These are phyloP conservation scores for Rhododendron mucronatum DNA, from an alignment of 148 eudicot species.

Conservation along the genomic window DNA sequence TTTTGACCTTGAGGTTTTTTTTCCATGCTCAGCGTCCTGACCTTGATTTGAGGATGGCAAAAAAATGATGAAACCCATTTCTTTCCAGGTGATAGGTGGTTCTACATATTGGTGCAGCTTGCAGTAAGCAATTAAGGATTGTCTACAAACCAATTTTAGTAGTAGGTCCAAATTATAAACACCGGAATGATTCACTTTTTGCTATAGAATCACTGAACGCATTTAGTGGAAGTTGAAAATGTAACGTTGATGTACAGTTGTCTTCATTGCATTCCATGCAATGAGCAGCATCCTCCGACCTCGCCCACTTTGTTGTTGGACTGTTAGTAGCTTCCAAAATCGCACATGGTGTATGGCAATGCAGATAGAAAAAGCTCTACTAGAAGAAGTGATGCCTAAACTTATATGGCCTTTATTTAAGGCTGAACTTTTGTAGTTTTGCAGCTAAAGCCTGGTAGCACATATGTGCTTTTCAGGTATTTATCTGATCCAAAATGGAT, in stretches of 20 bases:
- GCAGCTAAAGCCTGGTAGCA: neutral
- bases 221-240: neutral
- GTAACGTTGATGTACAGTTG: neutral
- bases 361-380: neutral
- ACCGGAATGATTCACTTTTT: neutral
- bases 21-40: neutral
- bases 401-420: neutral
- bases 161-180: neutral
- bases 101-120: neutral
- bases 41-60: neutral
- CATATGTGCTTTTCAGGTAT: neutral
- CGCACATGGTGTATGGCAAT: neutral
- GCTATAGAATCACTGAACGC: neutral
- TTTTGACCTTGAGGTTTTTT: neutral
- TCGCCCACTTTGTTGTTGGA: neutral
- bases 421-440: neutral
- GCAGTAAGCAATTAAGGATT: neutral
- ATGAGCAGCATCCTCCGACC: neutral
- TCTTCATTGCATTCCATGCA: neutral
- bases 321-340: neutral
- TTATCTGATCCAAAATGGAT: neutral
- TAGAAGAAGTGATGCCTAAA: neutral
- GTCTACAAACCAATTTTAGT: neutral
- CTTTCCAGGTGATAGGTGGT: neutral
- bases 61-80: neutral